Percentiles rank a stretch among this genome's conserved stretches.
Conservation (phyloP, 2,329 filamentous ascomycete species). For the Pseudopyricularia javanii region DNA sequence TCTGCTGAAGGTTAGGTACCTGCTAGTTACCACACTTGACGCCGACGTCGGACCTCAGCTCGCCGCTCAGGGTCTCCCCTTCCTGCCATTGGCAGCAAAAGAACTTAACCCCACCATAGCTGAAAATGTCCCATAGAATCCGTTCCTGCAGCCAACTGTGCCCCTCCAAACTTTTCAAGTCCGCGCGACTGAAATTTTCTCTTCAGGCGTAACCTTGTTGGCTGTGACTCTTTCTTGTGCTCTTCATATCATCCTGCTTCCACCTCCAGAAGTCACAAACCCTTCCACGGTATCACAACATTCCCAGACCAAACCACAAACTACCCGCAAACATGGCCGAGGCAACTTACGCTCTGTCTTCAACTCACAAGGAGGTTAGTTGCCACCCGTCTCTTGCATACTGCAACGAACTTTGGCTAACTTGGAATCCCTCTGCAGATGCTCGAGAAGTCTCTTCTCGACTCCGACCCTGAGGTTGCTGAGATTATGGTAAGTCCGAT, state of each 20-base stretch:
- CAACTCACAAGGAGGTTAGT: conserved; percentile 41
- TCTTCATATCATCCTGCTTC: not conserved
- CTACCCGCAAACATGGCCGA: conserved; percentile 1
- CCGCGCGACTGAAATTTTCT: not conserved
- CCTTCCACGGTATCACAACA: not conserved
- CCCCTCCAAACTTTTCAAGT: not conserved
- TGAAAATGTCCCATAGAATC: not conserved
- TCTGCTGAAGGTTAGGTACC: too few species aligned
- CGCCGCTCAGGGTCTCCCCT: not conserved
- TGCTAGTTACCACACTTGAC: too few species aligned
- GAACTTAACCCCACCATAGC: not conserved
- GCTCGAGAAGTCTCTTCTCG: conserved; percentile 88
- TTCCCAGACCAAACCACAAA: not conserved
- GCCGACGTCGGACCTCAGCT: not conserved
- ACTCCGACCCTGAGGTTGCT: conserved; percentile 87
- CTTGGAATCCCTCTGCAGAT: conserved; percentile 40
- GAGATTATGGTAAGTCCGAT: conserved; percentile 69
- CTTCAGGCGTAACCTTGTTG: not conserved
- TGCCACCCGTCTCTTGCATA: not conserved
- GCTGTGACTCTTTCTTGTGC: not conserved
- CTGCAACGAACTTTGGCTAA: not conserved
- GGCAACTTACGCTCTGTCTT: conserved; percentile 36
- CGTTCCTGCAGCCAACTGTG: not conserved
- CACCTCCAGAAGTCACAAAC: not conserved
- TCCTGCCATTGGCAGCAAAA: not conserved